Evolutionary conservation across 1,284 basidiomycete species (phyloP).

Genomic region (Pulchroboletus neoregius): DNA sequence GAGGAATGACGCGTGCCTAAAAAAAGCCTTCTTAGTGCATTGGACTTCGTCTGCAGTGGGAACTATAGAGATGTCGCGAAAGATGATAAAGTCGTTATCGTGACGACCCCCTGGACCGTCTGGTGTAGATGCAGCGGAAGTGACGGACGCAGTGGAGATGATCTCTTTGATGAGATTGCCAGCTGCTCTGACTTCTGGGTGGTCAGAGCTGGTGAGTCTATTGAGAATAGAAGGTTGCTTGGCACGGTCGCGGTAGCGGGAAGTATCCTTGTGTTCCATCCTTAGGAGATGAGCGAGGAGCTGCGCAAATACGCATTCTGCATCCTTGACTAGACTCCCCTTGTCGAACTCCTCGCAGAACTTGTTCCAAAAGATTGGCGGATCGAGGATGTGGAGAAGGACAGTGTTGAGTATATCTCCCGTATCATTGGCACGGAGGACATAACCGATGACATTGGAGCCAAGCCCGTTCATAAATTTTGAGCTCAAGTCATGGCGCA

Average conservation of each 20-base stretch:
- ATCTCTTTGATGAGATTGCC: slow-evolving; percentile 45
- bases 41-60: slow-evolving; percentile 56
- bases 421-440: slow-evolving; percentile 40
- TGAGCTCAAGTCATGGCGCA: slow-evolving; percentile 40
- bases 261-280: slow-evolving; percentile 36
- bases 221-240: slow-evolving; percentile 34
- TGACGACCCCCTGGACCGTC: slow-evolving; percentile 56
- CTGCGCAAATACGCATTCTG: slow-evolving; percentile 44
- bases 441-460: slow-evolving; percentile 38
- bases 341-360: slow-evolving; percentile 41
- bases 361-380: slow-evolving; percentile 51
- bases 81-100: slow-evolving; percentile 60
- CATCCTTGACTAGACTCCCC: slow-evolving; percentile 36
- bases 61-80: slow-evolving; percentile 53
- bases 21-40: slow-evolving; percentile 43
- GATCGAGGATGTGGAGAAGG: slow-evolving; percentile 44
- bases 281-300: slow-evolving; percentile 48
- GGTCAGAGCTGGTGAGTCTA: slow-evolving; percentile 36
- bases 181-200: slow-evolving; percentile 33
- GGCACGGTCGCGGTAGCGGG: slow-evolving; percentile 39
- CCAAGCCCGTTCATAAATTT: slow-evolving; percentile 46
- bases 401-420: slow-evolving; percentile 43
- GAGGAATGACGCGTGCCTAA: slow-evolving; percentile 41
- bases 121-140: slow-evolving; percentile 19
- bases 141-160: slow-evolving; percentile 26